A percentile compares a stretch with the other conserved stretches of the same genome.
phyloP scores from a whole-genome alignment of 768 basidiomycete genomes.

The Tephrocybe sp. region DNA sequence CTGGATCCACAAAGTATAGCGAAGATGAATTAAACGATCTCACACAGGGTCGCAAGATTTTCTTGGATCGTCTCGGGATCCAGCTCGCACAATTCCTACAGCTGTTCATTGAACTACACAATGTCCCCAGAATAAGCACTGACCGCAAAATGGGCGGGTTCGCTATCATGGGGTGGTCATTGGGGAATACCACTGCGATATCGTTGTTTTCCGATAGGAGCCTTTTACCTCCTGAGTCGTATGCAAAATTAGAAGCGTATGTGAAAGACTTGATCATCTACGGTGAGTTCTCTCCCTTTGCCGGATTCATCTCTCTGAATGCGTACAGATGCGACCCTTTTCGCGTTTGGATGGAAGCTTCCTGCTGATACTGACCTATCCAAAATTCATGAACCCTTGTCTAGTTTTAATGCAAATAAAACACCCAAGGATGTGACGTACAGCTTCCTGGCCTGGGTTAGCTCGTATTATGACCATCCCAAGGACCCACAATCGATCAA shows the following conservation, averaged over 20 bases:
- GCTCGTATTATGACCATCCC: slow-evolving; percentile 28
- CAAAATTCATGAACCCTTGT: slow-evolving; percentile 11
- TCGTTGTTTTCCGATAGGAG: slow-evolving; percentile 25
- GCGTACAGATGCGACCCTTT: slow-evolving; percentile 30
- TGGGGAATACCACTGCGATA: slow-evolving; percentile 28
- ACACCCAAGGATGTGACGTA: slow-evolving; percentile 18
- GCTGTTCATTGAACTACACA: slow-evolving; percentile 23
- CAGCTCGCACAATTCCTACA: slow-evolving; percentile 28
- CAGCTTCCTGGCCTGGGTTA: slow-evolving; percentile 27
- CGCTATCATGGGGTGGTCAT: slow-evolving; percentile 38
- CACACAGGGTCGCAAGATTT: slow-evolving; percentile 19
- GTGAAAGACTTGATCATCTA: slow-evolving; percentile 30
- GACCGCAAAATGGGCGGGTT: slow-evolving; percentile 33
- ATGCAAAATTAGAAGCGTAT: slow-evolving; percentile 27
- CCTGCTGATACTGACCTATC: slow-evolving; percentile 16
- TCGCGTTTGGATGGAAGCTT: slow-evolving; percentile 28
- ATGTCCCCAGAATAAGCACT: slow-evolving; percentile 23
- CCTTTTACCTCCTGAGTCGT: slow-evolving; percentile 20
- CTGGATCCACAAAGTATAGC: slow-evolving; percentile 30
- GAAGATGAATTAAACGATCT: slow-evolving; percentile 31
- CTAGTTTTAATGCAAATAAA: neutral
- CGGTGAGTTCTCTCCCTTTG: slow-evolving; percentile 22
- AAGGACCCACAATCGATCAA: slow-evolving; percentile 17
- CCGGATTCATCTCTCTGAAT: neutral
- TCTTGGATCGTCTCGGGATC: slow-evolving; percentile 25